phyloP scores from a whole-genome alignment of 768 basidiomycete species.

The Lyophyllum atratum region DNA sequence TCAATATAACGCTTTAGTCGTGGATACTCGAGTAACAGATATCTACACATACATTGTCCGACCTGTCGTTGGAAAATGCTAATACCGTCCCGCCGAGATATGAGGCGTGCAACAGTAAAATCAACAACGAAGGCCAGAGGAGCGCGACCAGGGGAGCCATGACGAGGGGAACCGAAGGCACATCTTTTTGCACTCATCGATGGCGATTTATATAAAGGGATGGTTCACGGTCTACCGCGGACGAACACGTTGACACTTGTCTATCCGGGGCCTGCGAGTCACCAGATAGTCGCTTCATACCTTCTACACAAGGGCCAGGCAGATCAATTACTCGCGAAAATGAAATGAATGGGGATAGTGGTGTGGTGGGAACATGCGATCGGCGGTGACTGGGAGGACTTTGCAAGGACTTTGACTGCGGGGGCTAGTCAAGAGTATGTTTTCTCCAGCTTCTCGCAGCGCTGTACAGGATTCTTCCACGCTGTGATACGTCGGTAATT shows the following conservation, averaged over 20 bases:
- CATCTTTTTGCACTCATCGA: background rate
- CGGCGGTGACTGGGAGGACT: background rate
- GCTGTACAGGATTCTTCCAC: background rate
- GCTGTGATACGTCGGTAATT: background rate
- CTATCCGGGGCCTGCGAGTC: background rate
- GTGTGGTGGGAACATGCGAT: constrained; percentile 4
- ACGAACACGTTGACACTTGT: constrained; percentile 17
- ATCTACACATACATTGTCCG: constrained; percentile 35
- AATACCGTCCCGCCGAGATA: constrained; percentile 14
- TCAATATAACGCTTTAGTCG: background rate
- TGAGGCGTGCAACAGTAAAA: constrained; percentile 12
- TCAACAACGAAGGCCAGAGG: constrained; percentile 13
- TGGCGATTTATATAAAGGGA: constrained; percentile 12
- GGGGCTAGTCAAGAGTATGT: background rate
- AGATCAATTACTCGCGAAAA: background rate
- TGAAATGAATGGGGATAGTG: constrained; percentile 8
- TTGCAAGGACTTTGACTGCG: constrained; percentile 9
- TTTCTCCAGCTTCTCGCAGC: background rate
- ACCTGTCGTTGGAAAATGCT: constrained; percentile 35
- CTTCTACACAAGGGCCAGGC: constrained; percentile 10
- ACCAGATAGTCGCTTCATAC: constrained; percentile 2
- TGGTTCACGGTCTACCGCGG: background rate
- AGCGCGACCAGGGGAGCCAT: constrained; percentile 14
- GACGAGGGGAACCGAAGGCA: background rate
- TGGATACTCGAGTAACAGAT: background rate